Evolutionary conservation across 2,329 filamentous ascomycete genomes (phyloP), one percentile per base, ranked within the genome.

Genomic region (Paraphaeosphaeria sporulosa): DNA sequence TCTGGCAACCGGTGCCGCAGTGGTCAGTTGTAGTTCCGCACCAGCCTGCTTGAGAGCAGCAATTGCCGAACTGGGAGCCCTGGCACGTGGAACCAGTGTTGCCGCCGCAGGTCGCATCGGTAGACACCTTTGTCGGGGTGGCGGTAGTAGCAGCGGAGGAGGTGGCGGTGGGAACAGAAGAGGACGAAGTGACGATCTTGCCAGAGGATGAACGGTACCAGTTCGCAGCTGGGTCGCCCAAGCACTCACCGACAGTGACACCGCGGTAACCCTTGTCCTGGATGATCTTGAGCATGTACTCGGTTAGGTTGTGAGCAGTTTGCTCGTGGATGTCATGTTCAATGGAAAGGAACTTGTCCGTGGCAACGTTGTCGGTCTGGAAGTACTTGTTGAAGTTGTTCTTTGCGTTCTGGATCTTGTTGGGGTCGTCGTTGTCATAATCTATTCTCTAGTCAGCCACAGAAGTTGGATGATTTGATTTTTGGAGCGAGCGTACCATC

Each of bases 291-390:
- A 83, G 80, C 74, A 83, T 81, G 64, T 76, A 80, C 25, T 67
- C 71, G 2, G 81, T 80, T 34, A 84, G 71, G 61, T 77, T 76
- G 40, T 76, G 65, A 8, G 80, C 82, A 4, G 81, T 83, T 65
- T 80, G 76, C 57, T 79, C 62, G 62, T 83, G 79, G 44, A 82
- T 82, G 60, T 84, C 82, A 66, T 84, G 82, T 17, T 73, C 87
- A 64, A 89, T 84, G 7, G 83, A 81, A 55, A 89, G 70, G 65
- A 82, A 86, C 44, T 76, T 67, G 46, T 73, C 65, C 34, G 59
- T 69, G 6, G 60, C 25, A 4, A 72, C 68, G 47, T 71, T 60
- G 49, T 70, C 71, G 36, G 64, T 61, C 52, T 70, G 68, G 56
- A 85, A 79, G 47, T 78, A 79, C 10, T 75, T 69, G 63, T 76